Base-by-base conservation (phyloP, 2,329 filamentous ascomycete genomes). In the Cladosporium phlei region DNA sequence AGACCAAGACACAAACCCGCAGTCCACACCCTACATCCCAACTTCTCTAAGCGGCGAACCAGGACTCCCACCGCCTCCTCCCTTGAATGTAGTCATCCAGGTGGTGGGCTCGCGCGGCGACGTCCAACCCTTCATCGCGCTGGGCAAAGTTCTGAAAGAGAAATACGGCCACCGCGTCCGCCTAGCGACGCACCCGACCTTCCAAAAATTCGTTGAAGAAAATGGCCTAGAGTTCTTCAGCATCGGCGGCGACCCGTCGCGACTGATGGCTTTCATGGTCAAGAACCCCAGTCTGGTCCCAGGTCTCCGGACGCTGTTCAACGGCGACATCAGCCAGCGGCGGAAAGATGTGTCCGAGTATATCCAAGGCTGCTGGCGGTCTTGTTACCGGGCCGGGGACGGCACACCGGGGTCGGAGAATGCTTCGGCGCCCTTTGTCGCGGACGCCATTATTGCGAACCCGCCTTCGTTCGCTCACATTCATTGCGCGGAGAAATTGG, bases 71-170 rank as follows among this genome's bases (percentile, higher is more conserved):
- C n/a, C n/a, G n/a, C n/a, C n/a, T n/a, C n/a, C n/a, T n/a, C n/a
- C n/a, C n/a, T n/a, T n/a, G n/a, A 86, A 87, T 63, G 73, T 88
- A 27, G 84, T 86, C 34, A 81, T 88, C 42, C 84, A 88, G 56
- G 83, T 88, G 19, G 83, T 88, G 11, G 85, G 85, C 5, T 86
- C 82, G 9, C 74, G 85, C 33, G 85, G 85, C 40, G 85, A 88
- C 59, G 83, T 88, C 1, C 85, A 89, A 61, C 85, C 85, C 0
- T 88, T 88, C 58, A 72, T 88, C 14, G 82, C 84, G 0, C 82
- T 43, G 8, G n/a, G n/a, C n/a, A n/a, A n/a, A n/a, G n/a, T n/a
- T n/a, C n/a, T n/a, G n/a, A n/a, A n/a, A n/a, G n/a, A 24, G 39
- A 14, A 43, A 43, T 32, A 43, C 28, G 27, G 39, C 14, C 39